Conservation (phyloP, 2,329 filamentous ascomycete species). For the Aspergillus sclerotialis region DNA sequence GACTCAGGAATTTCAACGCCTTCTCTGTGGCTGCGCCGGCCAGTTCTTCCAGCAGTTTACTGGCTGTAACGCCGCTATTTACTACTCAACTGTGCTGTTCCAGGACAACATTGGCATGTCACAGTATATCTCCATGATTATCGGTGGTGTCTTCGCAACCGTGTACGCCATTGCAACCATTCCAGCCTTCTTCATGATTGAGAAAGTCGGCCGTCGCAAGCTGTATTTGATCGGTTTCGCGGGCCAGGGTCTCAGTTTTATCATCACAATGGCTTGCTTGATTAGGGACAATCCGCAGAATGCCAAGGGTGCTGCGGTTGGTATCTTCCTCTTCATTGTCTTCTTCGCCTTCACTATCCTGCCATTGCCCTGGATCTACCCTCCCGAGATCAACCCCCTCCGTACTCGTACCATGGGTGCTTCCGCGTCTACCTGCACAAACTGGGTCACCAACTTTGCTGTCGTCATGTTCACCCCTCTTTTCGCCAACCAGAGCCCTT, state of each 20-base stretch:
- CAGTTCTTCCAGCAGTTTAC: conserved; percentile 39
- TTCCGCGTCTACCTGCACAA: conserved; percentile 44
- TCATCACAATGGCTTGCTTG: conserved; percentile 29
- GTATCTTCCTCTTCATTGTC: conserved; percentile 60
- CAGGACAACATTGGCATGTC: conserved; percentile 27
- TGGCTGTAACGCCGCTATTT: conserved; percentile 41
- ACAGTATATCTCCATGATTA: conserved; percentile 13
- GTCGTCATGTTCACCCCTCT: conserved; percentile 43
- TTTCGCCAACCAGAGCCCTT: conserved; percentile 24
- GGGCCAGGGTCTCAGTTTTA: conserved; percentile 27
- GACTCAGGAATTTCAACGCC: conserved; percentile 24
- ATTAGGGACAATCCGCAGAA: conserved; percentile 14
- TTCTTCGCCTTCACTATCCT: conserved; percentile 60
- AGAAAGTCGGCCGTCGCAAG: conserved; percentile 35
- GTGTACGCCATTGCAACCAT: conserved; percentile 22
- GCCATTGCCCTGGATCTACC: conserved; percentile 51
- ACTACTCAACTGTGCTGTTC: conserved; percentile 41
- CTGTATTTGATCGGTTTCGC: conserved; percentile 24
- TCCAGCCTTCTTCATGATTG: conserved; percentile 22
- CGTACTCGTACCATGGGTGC: conserved; percentile 48
- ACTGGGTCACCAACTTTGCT: conserved; percentile 50
- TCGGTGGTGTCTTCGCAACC: conserved; percentile 22
- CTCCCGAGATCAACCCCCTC: conserved; percentile 46
- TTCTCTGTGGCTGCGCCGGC: conserved; percentile 22
- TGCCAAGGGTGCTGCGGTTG: conserved; percentile 42